A percentile compares a stretch with the other conserved stretches of the same genome.
These are phyloP conservation scores for Neonectria coccinea DNA, from an alignment of 2,329 filamentous ascomycete species.

Conservation along the genomic window DNA sequence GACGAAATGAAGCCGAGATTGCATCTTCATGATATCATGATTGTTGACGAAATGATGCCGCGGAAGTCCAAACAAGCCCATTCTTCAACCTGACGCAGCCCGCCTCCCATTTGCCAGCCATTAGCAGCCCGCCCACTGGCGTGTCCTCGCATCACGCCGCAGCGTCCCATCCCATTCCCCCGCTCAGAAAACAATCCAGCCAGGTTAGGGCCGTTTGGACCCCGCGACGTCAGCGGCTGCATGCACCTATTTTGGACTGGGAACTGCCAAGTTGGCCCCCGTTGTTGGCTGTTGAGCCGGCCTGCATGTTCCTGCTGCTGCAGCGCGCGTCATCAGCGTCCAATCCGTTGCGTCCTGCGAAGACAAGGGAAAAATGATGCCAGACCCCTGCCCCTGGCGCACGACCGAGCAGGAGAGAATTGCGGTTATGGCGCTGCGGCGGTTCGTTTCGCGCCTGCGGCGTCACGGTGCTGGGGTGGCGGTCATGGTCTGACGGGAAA, in stretches of 20 bases:
- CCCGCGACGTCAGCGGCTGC: slow-evolving; percentile 26
- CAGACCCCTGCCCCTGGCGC: slow-evolving; percentile 2
- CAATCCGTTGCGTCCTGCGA: slow-evolving; percentile 8
- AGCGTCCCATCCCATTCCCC: background rate
- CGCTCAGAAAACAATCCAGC: background rate
- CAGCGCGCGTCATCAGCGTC: slow-evolving; percentile 14
- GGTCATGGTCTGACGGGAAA: slow-evolving; percentile 16
- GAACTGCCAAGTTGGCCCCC: slow-evolving; percentile 5
- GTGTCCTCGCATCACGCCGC: slow-evolving; percentile 10
- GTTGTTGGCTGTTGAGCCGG: background rate
- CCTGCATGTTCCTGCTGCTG: slow-evolving; percentile 17
- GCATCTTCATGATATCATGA: background rate
- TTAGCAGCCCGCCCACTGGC: background rate
- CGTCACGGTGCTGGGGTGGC: background rate
- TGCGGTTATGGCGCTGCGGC: slow-evolving; percentile 18
- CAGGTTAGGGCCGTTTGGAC: background rate
- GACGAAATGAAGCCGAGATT: slow-evolving; percentile 28
- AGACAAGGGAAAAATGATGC: background rate
- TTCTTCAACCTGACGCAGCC: background rate
- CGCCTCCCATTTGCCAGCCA: background rate
- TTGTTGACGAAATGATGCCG: background rate
- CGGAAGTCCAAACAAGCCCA: background rate
- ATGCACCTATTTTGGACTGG: background rate
- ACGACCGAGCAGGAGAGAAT: slow-evolving; percentile 2
- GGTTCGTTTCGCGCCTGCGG: slow-evolving; percentile 18